These are phyloP conservation scores for Pseudomonodictys pantanalensis DNA, from an alignment of 495 filamentous ascomycete genomes.

Conservation along the genomic window DNA sequence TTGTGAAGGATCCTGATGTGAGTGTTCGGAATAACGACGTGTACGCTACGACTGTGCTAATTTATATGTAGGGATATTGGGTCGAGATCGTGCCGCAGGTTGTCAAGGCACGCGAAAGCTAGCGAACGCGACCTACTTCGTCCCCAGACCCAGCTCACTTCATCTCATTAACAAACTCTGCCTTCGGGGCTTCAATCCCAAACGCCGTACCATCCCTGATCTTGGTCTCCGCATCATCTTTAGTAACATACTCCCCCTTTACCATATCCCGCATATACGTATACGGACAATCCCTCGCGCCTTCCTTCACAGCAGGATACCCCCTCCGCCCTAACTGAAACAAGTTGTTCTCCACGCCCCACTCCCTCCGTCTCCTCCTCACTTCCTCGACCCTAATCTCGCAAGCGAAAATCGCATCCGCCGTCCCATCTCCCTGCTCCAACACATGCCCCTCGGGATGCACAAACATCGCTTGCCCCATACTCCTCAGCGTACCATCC, in stretches of 20 bases:
- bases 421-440: constrained; percentile 13
- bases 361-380: constrained; percentile 8
- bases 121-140: too few relatives aligned
- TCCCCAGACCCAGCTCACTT: not conserved
- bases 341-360: constrained; percentile 30
- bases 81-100: constrained; percentile 22
- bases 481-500: constrained; percentile 26
- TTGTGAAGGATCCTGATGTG: constrained; percentile 27
- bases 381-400: constrained; percentile 24
- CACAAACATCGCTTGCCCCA: constrained; percentile 30
- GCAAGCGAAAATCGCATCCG: constrained; percentile 25
- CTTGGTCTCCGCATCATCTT: constrained; percentile 18
- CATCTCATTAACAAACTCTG: constrained; percentile 6
- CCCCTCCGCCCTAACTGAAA: constrained; percentile 27
- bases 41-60: not conserved
- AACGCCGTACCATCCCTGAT: constrained; percentile 20
- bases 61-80: constrained; percentile 15
- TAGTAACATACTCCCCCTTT: constrained; percentile 20
- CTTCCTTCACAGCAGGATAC: constrained; percentile 20
- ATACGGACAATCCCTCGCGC: constrained; percentile 28
- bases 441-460: constrained; percentile 23
- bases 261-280: constrained; percentile 29
- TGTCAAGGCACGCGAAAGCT: too few relatives aligned
- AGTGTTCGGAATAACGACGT: not conserved
- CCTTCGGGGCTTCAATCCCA: constrained; percentile 2